Evolutionary conservation across 768 basidiomycete genomes (phyloP).

Genomic region (Lyophyllum atratum): DNA sequence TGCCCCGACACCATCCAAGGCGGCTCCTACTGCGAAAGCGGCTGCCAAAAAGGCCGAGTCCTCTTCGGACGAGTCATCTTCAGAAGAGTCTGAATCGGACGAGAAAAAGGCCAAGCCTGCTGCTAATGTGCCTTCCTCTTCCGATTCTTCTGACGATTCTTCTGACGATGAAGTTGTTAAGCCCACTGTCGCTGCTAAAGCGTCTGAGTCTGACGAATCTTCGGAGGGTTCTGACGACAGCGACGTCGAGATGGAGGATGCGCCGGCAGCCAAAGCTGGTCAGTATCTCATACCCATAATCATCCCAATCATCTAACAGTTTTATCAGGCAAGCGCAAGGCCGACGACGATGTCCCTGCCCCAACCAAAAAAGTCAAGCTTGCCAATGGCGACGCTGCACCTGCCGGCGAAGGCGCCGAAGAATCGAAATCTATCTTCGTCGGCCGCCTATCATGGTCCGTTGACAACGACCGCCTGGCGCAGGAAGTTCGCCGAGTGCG

Average conservation of each 20-base stretch:
- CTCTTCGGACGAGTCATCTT: slow-evolving; percentile 13
- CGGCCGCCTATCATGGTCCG: slow-evolving; percentile 92
- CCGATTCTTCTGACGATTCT: slow-evolving; percentile 20
- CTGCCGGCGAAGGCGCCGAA: slow-evolving; percentile 42
- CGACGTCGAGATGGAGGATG: slow-evolving; percentile 58
- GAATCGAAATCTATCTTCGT: slow-evolving; percentile 82
- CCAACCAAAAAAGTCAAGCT: slow-evolving; percentile 85
- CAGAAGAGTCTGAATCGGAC: slow-evolving; percentile 17
- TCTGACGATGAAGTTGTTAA: slow-evolving; percentile 28
- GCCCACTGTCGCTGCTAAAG: slow-evolving; percentile 25
- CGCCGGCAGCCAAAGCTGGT: slow-evolving; percentile 42
- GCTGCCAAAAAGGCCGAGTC: slow-evolving; percentile 8
- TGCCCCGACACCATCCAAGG: slow-evolving; percentile 20
- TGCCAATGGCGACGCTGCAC: slow-evolving; percentile 52
- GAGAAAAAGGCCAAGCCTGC: slow-evolving; percentile 19
- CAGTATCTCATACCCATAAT: slow-evolving; percentile 12
- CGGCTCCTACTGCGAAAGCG: slow-evolving; percentile 8
- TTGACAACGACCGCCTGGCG: slow-evolving; percentile 94
- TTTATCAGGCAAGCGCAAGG: slow-evolving; percentile 76
- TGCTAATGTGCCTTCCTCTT: neutral
- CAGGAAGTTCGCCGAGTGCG: slow-evolving; percentile 88
- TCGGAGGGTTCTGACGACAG: slow-evolving; percentile 37
- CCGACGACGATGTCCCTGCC: slow-evolving; percentile 57
- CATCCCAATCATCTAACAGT: neutral
- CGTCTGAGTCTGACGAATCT: slow-evolving; percentile 24